Evolutionary conservation across 208 protist genomes (phyloP).

Genomic region (Crithidia brevicula): DNA sequence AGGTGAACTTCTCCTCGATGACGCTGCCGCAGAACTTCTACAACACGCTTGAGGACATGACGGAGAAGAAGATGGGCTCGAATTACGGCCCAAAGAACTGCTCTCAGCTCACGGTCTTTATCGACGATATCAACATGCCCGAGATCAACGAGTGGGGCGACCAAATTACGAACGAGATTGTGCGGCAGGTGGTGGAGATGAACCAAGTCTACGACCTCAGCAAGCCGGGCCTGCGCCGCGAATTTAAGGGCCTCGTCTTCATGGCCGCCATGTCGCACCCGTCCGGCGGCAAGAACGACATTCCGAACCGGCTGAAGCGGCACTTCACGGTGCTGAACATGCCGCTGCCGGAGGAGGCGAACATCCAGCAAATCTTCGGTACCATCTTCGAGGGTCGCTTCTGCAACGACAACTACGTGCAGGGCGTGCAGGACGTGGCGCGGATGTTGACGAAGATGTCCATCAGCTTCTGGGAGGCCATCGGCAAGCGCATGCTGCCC

Average conservation of each 20-base stretch:
- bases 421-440: conserved; percentile 87
- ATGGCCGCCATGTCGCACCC: conserved; percentile 98
- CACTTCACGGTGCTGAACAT: conserved; percentile 98
- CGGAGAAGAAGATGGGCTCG: conserved; percentile 95
- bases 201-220: conserved; percentile 88
- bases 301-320: conserved; percentile 97
- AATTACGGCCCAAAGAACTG: conserved; percentile 95
- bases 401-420: conserved; percentile 87
- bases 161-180: conserved; percentile 96
- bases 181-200: conserved; percentile 93
- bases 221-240: conserved; percentile 93
- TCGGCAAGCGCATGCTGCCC: conserved; percentile 95
- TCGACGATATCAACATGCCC: conserved; percentile 98
- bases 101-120: conserved; percentile 91
- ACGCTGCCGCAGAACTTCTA: conserved; percentile 93
- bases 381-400: conserved; percentile 93
- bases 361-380: conserved; percentile 95
- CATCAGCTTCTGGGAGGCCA: conserved; percentile 92
- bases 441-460: conserved; percentile 92
- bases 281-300: conserved; percentile 98
- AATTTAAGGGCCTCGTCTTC: conserved; percentile 95
- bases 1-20: conserved; percentile 95
- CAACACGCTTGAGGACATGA: conserved; percentile 93
- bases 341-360: conserved; percentile 93
- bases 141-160: conserved; percentile 96